phyloP scores from a whole-genome alignment of 192 early-diverging fungal genomes.

The Coemansia aciculifera region DNA sequence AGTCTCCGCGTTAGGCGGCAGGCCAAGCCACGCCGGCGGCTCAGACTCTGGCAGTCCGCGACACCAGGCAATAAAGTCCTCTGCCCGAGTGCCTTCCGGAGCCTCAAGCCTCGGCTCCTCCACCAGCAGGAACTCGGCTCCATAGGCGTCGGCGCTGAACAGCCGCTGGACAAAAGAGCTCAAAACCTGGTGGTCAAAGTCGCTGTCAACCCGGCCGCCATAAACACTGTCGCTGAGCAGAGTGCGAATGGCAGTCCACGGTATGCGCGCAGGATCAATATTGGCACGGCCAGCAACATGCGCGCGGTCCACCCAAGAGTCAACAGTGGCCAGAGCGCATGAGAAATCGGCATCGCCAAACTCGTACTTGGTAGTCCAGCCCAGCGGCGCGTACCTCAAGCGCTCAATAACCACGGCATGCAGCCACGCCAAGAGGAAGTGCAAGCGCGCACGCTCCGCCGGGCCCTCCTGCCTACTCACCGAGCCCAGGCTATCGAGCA shows the following conservation, averaged over 20 bases:
- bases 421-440: conserved; percentile 96
- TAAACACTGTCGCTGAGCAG: conserved; percentile 90
- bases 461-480: conserved; percentile 60
- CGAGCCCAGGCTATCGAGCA: conserved; percentile 77
- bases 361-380: conserved; percentile 97
- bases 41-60: conserved; percentile 82
- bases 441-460: conserved; percentile 82
- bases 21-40: conserved; percentile 96
- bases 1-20: conserved; percentile 91
- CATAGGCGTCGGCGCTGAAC: conserved; percentile 78
- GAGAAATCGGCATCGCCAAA: conserved; percentile 98
- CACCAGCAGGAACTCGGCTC: conserved; percentile 78
- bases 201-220: conserved; percentile 95
- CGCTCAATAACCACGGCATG: conserved; percentile 95
- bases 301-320: conserved; percentile 86
- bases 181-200: conserved; percentile 83
- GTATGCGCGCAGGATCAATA: conserved; percentile 91
- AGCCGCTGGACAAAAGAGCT: conserved; percentile 82
- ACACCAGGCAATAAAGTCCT: conserved; percentile 91
- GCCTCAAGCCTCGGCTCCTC: conserved; percentile 57
- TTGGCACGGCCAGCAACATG: conserved; percentile 76
- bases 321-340: conserved; percentile 83
- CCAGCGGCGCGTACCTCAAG: conserved; percentile 93
- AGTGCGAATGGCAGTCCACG: conserved; percentile 90
- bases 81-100: conserved; percentile 84